Percentiles rank a stretch among this genome's conserved stretches.
These are phyloP conservation scores for Aspergillus chevalieri DNA, from an alignment of 2,329 filamentous ascomycete genomes.

Conservation along the genomic window DNA sequence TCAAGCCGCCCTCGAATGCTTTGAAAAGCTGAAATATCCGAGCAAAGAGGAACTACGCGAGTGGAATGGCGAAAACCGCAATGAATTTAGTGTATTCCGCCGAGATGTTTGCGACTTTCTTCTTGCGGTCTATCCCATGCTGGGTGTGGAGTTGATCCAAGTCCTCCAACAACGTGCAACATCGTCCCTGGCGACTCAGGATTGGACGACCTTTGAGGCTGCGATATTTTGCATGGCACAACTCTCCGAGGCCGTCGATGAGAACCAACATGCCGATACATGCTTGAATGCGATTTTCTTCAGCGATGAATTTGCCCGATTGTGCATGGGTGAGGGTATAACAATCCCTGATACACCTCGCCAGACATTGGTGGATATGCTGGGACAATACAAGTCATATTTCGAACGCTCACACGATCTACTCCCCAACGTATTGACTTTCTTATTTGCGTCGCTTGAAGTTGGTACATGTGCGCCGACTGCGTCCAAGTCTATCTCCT, in stretches of 20 bases:
- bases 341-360: slow-evolving; percentile 33
- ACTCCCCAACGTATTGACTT: slow-evolving; percentile 37
- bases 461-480: slow-evolving; percentile 35
- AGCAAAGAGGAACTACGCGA: slow-evolving; percentile 25
- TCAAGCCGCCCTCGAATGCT: slow-evolving; percentile 36
- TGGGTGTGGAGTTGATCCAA: slow-evolving; percentile 37
- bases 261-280: slow-evolving; percentile 38
- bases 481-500: slow-evolving; percentile 39
- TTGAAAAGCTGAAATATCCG: slow-evolving; percentile 38
- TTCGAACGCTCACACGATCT: slow-evolving; percentile 38
- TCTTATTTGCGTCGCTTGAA: slow-evolving; percentile 41
- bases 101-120: slow-evolving; percentile 43
- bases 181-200: slow-evolving; percentile 23
- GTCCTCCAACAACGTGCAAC: slow-evolving; percentile 36
- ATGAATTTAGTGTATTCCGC: slow-evolving; percentile 39
- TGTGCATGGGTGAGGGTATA: slow-evolving; percentile 26
- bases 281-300: slow-evolving; percentile 38
- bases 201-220: slow-evolving; percentile 41
- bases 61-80: slow-evolving; percentile 40
- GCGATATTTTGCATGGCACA: slow-evolving; percentile 39
- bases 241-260: slow-evolving; percentile 40
- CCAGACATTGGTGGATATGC: slow-evolving; percentile 37
- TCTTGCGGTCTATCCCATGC: slow-evolving; percentile 37
- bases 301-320: slow-evolving; percentile 26
- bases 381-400: slow-evolving; percentile 40